Base-by-base conservation (phyloP, 305 asterid genomes). In the Ilex paraguariensis region DNA sequence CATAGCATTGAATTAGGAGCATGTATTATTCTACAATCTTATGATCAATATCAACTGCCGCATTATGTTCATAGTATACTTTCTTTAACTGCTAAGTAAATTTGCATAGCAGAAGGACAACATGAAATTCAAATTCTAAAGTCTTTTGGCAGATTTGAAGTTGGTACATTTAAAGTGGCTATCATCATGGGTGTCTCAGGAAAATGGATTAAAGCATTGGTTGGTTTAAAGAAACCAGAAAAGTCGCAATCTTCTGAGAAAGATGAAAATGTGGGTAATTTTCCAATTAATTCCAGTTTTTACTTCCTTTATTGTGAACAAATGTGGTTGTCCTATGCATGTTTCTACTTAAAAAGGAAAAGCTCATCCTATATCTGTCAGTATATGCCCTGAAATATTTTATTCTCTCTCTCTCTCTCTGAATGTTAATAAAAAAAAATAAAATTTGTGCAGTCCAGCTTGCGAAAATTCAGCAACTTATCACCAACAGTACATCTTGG, bases 161-260 rank as follows among this genome's bases (percentile, higher is more conserved):
- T 53, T 70, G 67, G 62, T 64, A 33, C 62, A 58, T 36, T 63
- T 57, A 13, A 30, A 70, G 60, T 60, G 10, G 31, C 64, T 66
- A 36, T 62, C 60, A 72, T 67, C 70, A 91, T 91, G 98, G 98
- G 95, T 61, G 86, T 82, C 62, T 63, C 98, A 36, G 84, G 82
- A 80, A 91, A 86, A 75, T 91, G 98, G 98, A 78, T 88, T 73
- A 88, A 76, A 78, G 75, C 91, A 17, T 70, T 86, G 81, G 82
- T 91, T 61, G 86, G 96, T 66, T 77, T 80, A 74, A 91, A 84
- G 82, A 91, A 80, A 69, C 63, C 86, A 39, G 95, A 81, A 64
- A 84, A 79, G 69, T 77, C 88, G 28, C 84, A 71, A 62, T 74
- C 86, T 70, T 73, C 80, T 12, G 84, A 74, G 62, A 80, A 73